Base-by-base conservation (phyloP, 306 rosid species). In the Fragaria ananassa region DNA sequence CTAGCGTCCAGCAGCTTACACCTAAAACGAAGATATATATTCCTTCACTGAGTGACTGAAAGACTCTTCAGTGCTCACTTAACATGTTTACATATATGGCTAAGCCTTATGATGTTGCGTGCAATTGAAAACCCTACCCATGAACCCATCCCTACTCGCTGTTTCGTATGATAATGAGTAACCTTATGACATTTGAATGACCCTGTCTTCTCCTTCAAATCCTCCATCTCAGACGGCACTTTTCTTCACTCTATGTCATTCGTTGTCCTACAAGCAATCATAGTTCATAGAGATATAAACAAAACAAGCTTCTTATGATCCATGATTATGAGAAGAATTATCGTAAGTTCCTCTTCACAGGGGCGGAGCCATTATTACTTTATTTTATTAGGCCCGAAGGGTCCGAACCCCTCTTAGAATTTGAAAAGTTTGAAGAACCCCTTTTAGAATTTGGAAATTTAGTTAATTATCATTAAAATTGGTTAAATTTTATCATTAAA, bases 11-110 rank as follows among this genome's bases (percentile, higher is more conserved):
- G 54, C 45, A 13, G 39, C 51, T 85, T 81, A 75, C 84, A 88
- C 89, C 80, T 15, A 64, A 84, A 85, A 85, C 75, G 77, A n/a
- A 67, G 84, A 76, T 83, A 85, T 77, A 79, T 77, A 88, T 84
- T 66, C 44, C 25, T 37, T 19, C 66, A 23, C 10, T 31, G 75
- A 71, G 37, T 18, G 46, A 71, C 60, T 50, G 46, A 70, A 56
- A 56, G 75, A 80, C 77, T 66, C 70, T 82, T 92, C 88, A 77
- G 66, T 61, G 13, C 29, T 62, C 42, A 62, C 41, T 62, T 62
- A 62, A 23, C 35, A 58, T 58, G 10, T 23, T 8, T 58, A 58
- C 17, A 57, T 57, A 57, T 10, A 58, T 58, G 25, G 35, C 37
- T 60, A 13, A 14, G 42, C 41, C 64, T 56, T 49, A 18, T 83